Base-by-base conservation (phyloP, 202 grass and related monocot species). In the Saccharum hybrid region DNA sequence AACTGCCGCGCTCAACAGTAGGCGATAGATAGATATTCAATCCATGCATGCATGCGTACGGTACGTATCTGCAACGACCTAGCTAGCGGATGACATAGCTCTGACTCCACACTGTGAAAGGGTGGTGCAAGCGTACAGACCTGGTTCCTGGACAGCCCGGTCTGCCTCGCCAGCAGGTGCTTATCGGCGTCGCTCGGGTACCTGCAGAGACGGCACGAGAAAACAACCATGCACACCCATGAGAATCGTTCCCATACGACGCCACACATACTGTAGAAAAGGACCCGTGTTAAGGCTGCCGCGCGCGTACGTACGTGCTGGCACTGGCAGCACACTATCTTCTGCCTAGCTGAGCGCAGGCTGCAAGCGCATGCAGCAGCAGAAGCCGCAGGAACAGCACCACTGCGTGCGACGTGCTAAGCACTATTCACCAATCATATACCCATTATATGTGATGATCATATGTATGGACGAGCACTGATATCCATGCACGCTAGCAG, bases 111-210 rank as follows among this genome's bases (percentile, higher is more conserved):
- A 52, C 21, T 73, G 42, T 48, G 19, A 18, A 23, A 23, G 56
- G 33, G 57, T 37, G 54, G 76, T 84, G 87, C 59, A 77, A 87
- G 15, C 64, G 84, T 82, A 88, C 89, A 90, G 68, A 99, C 97
- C 97, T 99, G 97, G 84, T 99, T 99, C 87, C 93, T 92, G 82
- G 97, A 99, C 67, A 99, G 83, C 76, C 97, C 97, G 61, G 97
- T 99, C 91, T 99, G 97, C 75, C 97, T 91, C 64, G 97, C 93
- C 93, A 99, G 78, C 88, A 99, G 86, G 88, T 96, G 97, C 84
- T 99, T 99, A 99, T 99, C 97, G 52, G 97, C 97, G 88, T 99
- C 97, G 89, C 93, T 99, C 31, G 97, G 97, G 88, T 99, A 99
- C 88, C 97, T 99, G 84, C 57, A 63, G 21, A 79, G 77, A 69